phyloP scores from a whole-genome alignment of 2,329 filamentous ascomycete species.

The Seiridium cupressi region DNA sequence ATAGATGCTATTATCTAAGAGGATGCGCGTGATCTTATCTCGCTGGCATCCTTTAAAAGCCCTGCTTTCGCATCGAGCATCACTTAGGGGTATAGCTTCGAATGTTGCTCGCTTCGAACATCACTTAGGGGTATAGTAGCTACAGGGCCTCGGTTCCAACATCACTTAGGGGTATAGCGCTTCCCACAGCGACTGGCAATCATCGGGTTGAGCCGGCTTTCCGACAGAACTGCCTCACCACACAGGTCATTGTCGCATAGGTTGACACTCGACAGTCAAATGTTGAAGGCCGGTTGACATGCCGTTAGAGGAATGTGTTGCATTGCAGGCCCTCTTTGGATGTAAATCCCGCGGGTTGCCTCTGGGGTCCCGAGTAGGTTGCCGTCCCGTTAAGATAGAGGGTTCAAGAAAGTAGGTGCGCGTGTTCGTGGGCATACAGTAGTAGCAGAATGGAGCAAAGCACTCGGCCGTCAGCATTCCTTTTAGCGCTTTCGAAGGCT shows the following conservation, averaged over 20 bases:
- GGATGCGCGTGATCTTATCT: not conserved
- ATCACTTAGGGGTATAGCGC: constrained; percentile 5
- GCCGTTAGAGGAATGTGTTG: not conserved
- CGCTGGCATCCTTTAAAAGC: not conserved
- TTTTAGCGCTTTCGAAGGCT: not conserved
- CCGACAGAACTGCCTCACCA: not conserved
- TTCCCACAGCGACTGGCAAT: not conserved
- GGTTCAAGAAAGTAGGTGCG: too few relatives aligned
- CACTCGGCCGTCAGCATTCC: not conserved
- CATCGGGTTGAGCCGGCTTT: constrained; percentile 7
- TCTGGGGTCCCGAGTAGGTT: not conserved
- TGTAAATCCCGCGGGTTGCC: not conserved
- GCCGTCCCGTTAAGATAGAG: not conserved
- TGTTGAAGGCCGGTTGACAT: not conserved
- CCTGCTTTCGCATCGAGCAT: not conserved
- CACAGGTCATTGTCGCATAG: not conserved
- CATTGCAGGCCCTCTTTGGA: not conserved
- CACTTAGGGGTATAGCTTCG: constrained; percentile 2
- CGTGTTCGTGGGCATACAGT: too few relatives aligned
- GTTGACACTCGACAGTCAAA: not conserved
- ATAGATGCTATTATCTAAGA: constrained; percentile 6
- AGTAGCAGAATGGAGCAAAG: too few relatives aligned
- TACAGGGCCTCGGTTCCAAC: not conserved
- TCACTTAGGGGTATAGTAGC: constrained; percentile 3
- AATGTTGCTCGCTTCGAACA: not conserved